Evolutionary conservation across 352 stramenopile genomes (phyloP), one percentile per base, ranked within the genome.

Genomic region (Phytophthora melonis): DNA sequence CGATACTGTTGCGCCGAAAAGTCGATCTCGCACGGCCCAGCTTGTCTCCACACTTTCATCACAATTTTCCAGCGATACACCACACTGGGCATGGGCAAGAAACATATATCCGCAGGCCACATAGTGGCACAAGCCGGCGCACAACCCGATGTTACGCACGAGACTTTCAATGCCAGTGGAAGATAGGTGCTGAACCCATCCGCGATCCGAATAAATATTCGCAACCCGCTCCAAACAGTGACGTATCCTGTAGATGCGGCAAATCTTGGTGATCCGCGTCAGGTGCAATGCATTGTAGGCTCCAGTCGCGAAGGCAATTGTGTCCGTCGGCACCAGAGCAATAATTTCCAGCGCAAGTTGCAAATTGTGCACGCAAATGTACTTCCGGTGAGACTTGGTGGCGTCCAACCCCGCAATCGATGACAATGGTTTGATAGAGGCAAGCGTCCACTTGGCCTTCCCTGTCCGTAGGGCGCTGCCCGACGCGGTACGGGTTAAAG

Each of bases 81-180:
- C 88, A 45, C 88, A 95, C 19, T 84, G 73, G 9, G 72, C 45
- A 36, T 94, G 85, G 2, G 82, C 87, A 14, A 93, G 71, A 32
- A 92, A 66, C 78, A 95, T 91, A 73, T 94, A 95, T 1, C 80
- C 84, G 32, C 85, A 93, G 0, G 86, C 86, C 25, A 88, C 63
- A 70, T 83, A 92, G 57, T 95, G 86, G 30, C 71, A 78, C 21
- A 90, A n/a, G 6, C 75, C 53, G 1, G 80, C 50, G 21, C 72
- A 82, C 5, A 88, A 10, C 0, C 64, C 58, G 25, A 93, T 82
- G 64, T 80, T 84, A 2, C 67, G 72, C 47, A 78, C 70, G n/a
- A 93, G 77, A 1, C 25, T 82, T 5, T 85, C 83, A 25, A 93
- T 91, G 0, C 83, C 84, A 0, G 85, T 93, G 52, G 91, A 87